A percentile compares a stretch with the other conserved stretches of the same genome.
These are phyloP conservation scores for Ichthyophthirius multifiliis DNA, from an alignment of 169 alveolate genomes.

Conservation along the genomic window DNA sequence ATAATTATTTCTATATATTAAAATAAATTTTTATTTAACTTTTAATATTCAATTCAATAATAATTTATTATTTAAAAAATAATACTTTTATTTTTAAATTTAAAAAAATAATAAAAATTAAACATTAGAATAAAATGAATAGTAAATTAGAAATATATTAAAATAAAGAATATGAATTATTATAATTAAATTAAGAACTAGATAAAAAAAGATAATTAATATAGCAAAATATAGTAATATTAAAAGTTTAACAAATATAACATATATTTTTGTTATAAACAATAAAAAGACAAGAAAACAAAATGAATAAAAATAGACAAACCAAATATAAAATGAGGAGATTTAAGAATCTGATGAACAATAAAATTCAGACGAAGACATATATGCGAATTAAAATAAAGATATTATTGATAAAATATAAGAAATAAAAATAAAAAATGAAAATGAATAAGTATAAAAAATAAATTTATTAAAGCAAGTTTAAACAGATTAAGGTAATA, in stretches of 20 bases:
- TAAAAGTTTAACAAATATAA: no score
- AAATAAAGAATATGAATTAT: conserved; percentile 1
- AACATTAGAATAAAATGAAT: not conserved
- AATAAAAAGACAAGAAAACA: no score
- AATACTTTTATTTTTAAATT: no score
- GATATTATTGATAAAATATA: conserved; percentile 4
- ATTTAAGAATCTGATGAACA: not conserved
- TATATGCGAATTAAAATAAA: not conserved
- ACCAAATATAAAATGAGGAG: not conserved
- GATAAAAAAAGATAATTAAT: not conserved
- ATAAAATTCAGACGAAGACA: not conserved
- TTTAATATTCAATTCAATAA: not conserved
- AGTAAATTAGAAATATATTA: not conserved
- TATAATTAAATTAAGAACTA: not conserved
- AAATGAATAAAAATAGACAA: not conserved
- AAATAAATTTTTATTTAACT: not conserved
- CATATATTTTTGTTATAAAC: no score
- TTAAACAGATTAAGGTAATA: not conserved
- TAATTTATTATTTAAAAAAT: not conserved
- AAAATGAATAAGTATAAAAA: not conserved
- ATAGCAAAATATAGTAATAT: not conserved
- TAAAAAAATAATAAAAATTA: not conserved
- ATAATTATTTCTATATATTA: not conserved
- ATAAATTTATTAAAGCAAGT: not conserved
- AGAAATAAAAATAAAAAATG: conserved; percentile 3